These are phyloP conservation scores for Entonaema liquescens DNA, from an alignment of 495 filamentous ascomycete species.

Conservation along the genomic window DNA sequence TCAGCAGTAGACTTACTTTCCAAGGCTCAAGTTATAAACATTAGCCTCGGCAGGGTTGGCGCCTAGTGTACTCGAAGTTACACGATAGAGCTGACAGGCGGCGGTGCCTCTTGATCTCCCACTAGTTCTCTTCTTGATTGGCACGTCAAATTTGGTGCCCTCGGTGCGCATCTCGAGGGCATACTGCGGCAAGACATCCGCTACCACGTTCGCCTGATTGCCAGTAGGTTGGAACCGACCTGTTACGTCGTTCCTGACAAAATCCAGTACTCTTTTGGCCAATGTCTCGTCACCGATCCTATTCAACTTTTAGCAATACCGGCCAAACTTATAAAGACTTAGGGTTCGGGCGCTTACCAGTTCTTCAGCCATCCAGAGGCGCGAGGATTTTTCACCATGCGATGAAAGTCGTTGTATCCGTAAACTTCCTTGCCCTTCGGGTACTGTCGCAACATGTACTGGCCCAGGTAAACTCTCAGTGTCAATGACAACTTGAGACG, in stretches of 20 bases:
- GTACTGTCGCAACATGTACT: constrained; percentile 59
- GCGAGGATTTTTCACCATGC: constrained; percentile 51
- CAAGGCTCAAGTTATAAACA: constrained; percentile 49
- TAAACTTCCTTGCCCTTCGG: constrained; percentile 49
- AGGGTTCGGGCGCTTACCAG: constrained; percentile 41
- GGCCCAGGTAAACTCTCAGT: constrained; percentile 67
- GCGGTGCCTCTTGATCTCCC: neutral
- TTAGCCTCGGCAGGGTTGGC: constrained; percentile 43
- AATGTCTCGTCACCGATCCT: constrained; percentile 36
- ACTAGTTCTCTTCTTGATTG: constrained; percentile 16
- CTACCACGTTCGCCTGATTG: constrained; percentile 33
- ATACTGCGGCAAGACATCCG: constrained; percentile 36
- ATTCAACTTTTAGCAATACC: constrained; percentile 16
- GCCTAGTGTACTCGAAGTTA: constrained; percentile 9
- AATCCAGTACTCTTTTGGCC: constrained; percentile 37
- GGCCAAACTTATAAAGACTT: constrained; percentile 1
- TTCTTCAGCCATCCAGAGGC: constrained; percentile 48
- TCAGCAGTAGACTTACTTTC: constrained; percentile 46
- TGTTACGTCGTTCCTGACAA: constrained; percentile 29
- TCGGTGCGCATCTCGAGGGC: constrained; percentile 32
- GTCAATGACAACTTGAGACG: constrained; percentile 49
- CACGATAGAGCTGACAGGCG: constrained; percentile 4
- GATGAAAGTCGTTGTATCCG: constrained; percentile 59
- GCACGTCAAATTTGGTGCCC: constrained; percentile 18
- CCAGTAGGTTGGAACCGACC: constrained; percentile 38